Base-by-base conservation (phyloP, 2,329 filamentous ascomycete genomes). In the Aureobasidium subglaciale region DNA sequence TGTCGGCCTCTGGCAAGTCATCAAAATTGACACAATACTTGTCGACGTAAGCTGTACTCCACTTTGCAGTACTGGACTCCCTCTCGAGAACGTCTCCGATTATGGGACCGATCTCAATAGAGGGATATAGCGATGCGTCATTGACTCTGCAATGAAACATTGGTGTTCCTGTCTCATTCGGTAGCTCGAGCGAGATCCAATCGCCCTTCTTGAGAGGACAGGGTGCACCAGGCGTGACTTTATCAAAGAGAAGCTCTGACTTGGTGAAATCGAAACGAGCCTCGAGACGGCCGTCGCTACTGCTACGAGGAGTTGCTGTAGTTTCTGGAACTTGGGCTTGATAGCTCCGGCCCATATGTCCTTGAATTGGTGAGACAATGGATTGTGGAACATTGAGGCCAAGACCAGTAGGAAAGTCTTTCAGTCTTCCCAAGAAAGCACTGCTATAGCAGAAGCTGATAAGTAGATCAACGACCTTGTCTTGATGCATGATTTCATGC, bases 391-490 rank as follows among this genome's bases (percentile, higher is more conserved):
- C 76, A 46, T 70, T 74, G 38, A 85, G 64, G 18, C 75, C 75
- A 52, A 85, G 74, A 2, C 82, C 82, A 34, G 69, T 72, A 0
- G 83, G 83, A 49, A 84, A 80, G 53, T 81, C 75, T 32, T 71
- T 72, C 24, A 85, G 68, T 30, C 68, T 70, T 4, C 62, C 63
- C 4, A 56, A 56, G 5, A 61, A 62, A 5, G 84, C 75, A 43
- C 83, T 81, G 11, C 73, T 66, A 65, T 90, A 93, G 67, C 89
- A 91, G 65, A 96, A 88, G 68, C 84, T 91, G 43, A 95, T 71
- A 0, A 96, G 78, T 2, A 96, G 76, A 65, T 96, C 91, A 11
- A 95, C 87, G 1, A 95, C 89, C 56, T 84, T 82, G 1, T 90
- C 88, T 65, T 91, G 87, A 11, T 82, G 81, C 24, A 87, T 65